A percentile compares a stretch with the other conserved stretches of the same genome.
phyloP scores from a whole-genome alignment of 768 basidiomycete species.

The Boletus speciosus region DNA sequence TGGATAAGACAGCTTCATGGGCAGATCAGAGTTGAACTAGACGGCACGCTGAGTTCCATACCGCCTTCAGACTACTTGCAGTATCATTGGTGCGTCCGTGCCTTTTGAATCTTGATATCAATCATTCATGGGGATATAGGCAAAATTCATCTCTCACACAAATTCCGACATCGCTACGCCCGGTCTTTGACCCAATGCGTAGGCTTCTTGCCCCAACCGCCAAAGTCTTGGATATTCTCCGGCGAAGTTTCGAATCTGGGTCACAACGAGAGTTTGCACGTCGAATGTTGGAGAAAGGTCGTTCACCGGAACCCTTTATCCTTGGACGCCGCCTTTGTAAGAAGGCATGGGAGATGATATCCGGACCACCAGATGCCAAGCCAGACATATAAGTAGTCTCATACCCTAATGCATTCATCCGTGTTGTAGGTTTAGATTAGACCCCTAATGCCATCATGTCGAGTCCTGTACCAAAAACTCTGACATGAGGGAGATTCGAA shows the following conservation, averaged over 20 bases:
- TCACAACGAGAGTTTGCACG: constrained; percentile 54
- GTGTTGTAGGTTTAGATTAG: constrained; percentile 8
- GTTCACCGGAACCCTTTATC: constrained; percentile 54
- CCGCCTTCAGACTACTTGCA: constrained; percentile 21
- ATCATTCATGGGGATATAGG: constrained; percentile 28
- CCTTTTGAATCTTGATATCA: constrained; percentile 3
- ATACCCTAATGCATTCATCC: constrained; percentile 21
- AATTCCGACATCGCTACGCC: constrained; percentile 54
- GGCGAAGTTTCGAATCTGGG: constrained; percentile 53
- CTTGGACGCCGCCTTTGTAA: constrained; percentile 39
- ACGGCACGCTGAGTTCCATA: constrained; percentile 29
- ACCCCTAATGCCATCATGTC: neutral
- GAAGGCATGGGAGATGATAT: constrained; percentile 39
- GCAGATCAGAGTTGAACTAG: constrained; percentile 22
- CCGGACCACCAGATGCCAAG: constrained; percentile 28
- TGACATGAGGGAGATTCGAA: constrained; percentile 36
- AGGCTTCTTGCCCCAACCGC: constrained; percentile 57
- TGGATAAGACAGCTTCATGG: constrained; percentile 29
- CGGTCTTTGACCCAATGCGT: constrained; percentile 49
- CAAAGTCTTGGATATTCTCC: constrained; percentile 48
- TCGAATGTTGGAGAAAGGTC: constrained; percentile 62
- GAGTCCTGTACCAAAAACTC: neutral
- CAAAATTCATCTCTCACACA: constrained; percentile 52
- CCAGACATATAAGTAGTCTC: constrained; percentile 19
- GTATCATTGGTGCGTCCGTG: constrained; percentile 37